A percentile compares a stretch with the other conserved stretches of the same genome.
These are phyloP conservation scores for Zangia roseola DNA, from an alignment of 768 basidiomycete genomes.

Conservation along the genomic window DNA sequence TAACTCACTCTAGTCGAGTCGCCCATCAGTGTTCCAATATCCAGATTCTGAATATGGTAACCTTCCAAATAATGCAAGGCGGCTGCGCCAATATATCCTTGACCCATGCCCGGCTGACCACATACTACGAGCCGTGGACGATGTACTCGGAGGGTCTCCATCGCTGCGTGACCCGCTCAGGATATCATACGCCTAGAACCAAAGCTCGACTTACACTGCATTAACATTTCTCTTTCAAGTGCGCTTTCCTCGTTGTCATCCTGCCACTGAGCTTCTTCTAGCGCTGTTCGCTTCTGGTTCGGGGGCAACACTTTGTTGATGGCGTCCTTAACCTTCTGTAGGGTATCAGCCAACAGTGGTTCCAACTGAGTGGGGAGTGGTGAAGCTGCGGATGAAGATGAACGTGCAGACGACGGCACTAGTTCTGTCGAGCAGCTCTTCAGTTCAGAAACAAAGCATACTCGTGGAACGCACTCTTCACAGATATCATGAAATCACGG, in stretches of 20 bases:
- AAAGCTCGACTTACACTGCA: slow-evolving; percentile 58
- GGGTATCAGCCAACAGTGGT: slow-evolving; percentile 65
- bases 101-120: slow-evolving; percentile 87
- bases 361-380: slow-evolving; percentile 83
- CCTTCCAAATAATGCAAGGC: slow-evolving; percentile 93
- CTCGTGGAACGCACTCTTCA: slow-evolving; percentile 69
- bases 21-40: slow-evolving; percentile 83
- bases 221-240: slow-evolving; percentile 82
- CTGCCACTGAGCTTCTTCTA: slow-evolving; percentile 96
- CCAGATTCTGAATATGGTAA: slow-evolving; percentile 91
- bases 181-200: neutral
- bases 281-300: slow-evolving; percentile 74
- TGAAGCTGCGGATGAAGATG: slow-evolving; percentile 80
- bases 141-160: slow-evolving; percentile 89
- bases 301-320: slow-evolving; percentile 77
- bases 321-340: slow-evolving; percentile 70
- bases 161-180: slow-evolving; percentile 48
- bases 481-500: slow-evolving; percentile 95
- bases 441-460: neutral
- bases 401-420: slow-evolving; percentile 92
- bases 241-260: slow-evolving; percentile 80
- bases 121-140: slow-evolving; percentile 84
- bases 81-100: slow-evolving; percentile 85
- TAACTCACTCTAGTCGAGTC: slow-evolving; percentile 82
- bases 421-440: slow-evolving; percentile 56